Base-by-base conservation (phyloP, 2,329 filamentous ascomycete genomes). In the Paecilomyces formosus region DNA sequence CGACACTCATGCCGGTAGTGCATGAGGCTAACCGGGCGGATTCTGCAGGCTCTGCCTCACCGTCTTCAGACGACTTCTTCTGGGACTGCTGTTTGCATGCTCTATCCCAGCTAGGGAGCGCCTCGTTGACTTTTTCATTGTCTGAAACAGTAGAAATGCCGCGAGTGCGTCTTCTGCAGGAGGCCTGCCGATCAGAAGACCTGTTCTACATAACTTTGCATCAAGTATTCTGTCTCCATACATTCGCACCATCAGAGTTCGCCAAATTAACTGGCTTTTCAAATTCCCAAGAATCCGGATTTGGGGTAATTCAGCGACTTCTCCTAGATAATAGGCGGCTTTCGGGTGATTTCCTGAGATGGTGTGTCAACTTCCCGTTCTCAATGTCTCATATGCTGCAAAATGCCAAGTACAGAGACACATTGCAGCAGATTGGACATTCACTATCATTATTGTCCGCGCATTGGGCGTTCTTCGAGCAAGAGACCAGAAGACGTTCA, bases 151-250 rank as follows among this genome's bases (percentile, higher is more conserved):
- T 72, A 65, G 68, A 52, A 74, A 74, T 24, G 9, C 66, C 69
- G 15, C 79, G 88, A 30, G 75, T 85, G 33, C 62, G 69, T n/a
- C 76, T 88, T 7, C 73, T 92, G 12, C 66, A 63, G 26, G 75
- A 83, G 24, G 88, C 88, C 1, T 87, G 85, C 62, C 51, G 61
- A 1, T 64, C 68, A 0, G 70, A 79, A 3, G 89, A 92, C 68
- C 61, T 76, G 53, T 84, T 88, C 66, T 92, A 87, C 67, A 64
- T 91, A 55, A 76, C 81, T 5, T 68, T 89, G 12, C 87, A 89
- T 66, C 87, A 89, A 66, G 60, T 88, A 1, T 86, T 84, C 68
- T 88, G 85, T 66, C 66, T 81, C 21, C 84, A 82, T 79, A 79
- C 78, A 3, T 58, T 73, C 2, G 68, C 76, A 18, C 73, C 70